Conservation (phyloP, 352 stramenopile genomes). For the Elongisporangium prolatum region DNA sequence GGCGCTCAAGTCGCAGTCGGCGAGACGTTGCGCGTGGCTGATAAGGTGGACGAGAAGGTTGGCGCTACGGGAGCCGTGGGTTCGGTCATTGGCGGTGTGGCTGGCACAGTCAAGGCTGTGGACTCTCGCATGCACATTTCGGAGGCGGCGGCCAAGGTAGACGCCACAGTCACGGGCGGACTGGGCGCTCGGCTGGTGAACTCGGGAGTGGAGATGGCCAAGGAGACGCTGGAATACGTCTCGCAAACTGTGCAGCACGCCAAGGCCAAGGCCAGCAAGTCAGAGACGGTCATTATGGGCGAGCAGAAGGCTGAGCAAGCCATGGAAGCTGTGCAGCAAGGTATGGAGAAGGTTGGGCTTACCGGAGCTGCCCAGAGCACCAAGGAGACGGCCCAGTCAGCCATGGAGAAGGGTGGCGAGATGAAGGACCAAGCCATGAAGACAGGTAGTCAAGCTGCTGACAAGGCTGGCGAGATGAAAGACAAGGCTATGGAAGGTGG, state of each 20-base stretch:
- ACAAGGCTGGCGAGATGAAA: conserved; percentile 11
- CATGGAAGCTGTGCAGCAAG: conserved; percentile 15
- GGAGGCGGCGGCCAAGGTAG: conserved; percentile 46
- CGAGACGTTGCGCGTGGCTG: conserved; percentile 32
- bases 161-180: conserved; percentile 59
- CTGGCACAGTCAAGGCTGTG: conserved; percentile 43
- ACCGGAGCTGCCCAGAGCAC: not conserved
- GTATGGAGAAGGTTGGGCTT: conserved; percentile 15
- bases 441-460: conserved; percentile 15
- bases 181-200: conserved; percentile 44
- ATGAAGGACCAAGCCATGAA: conserved; percentile 8
- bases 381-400: conserved; percentile 16
- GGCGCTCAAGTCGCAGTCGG: conserved; percentile 32
- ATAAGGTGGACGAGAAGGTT: conserved; percentile 53
- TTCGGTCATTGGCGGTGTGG: conserved; percentile 22
- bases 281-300: conserved; percentile 26
- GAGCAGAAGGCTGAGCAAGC: conserved; percentile 28
- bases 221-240: conserved; percentile 62
- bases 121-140: conserved; percentile 55
- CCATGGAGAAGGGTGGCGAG: conserved; percentile 19
- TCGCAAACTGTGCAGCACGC: conserved; percentile 56
- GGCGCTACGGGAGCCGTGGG: conserved; percentile 30
- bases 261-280: conserved; percentile 46
- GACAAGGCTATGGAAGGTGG: conserved; percentile 15
- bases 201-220: conserved; percentile 55